These are phyloP conservation scores for Curvularia eragrostidis DNA, from an alignment of 2,329 filamentous ascomycete species.

Conservation along the genomic window DNA sequence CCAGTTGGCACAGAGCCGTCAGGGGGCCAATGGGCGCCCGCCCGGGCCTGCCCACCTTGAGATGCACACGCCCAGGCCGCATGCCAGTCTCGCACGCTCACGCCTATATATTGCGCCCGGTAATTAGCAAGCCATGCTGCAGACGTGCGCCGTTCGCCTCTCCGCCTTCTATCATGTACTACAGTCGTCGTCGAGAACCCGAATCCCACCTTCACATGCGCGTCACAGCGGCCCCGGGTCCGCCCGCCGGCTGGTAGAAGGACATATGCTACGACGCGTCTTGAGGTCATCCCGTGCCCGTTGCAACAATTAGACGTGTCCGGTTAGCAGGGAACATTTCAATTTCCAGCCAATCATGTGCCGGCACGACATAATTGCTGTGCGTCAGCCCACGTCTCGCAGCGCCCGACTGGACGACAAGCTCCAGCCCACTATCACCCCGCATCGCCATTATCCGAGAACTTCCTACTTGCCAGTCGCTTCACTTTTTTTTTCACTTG, in stretches of 20 bases:
- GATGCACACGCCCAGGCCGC: slow-evolving; percentile 14
- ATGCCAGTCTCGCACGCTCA: slow-evolving; percentile 9
- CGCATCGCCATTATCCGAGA: not conserved
- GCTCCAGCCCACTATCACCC: not conserved
- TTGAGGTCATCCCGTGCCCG: slow-evolving; percentile 10
- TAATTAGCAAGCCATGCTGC: not conserved
- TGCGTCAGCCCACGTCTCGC: slow-evolving; percentile 6
- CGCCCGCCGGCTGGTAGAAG: not conserved
- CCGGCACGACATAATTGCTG: slow-evolving; percentile 11
- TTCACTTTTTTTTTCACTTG: not conserved
- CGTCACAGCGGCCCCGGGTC: not conserved
- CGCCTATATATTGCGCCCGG: slow-evolving; percentile 6
- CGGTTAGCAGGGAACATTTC: not conserved
- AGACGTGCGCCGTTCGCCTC: not conserved
- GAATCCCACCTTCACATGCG: not conserved
- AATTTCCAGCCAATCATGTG: slow-evolving; percentile 15
- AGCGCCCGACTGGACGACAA: slow-evolving; percentile 7
- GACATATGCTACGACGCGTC: slow-evolving; percentile 20
- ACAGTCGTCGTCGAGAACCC: not conserved
- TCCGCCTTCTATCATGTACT: not conserved
- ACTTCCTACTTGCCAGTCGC: not conserved
- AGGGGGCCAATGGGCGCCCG: slow-evolving; percentile 10
- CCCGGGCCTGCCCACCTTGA: not conserved
- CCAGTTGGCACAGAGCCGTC: slow-evolving; percentile 14
- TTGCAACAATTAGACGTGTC: slow-evolving; percentile 4